A percentile compares a stretch with the other conserved stretches of the same genome.
Evolutionary conservation across 2,329 filamentous ascomycete species (phyloP).

Genomic region (Penicillium olsonii): DNA sequence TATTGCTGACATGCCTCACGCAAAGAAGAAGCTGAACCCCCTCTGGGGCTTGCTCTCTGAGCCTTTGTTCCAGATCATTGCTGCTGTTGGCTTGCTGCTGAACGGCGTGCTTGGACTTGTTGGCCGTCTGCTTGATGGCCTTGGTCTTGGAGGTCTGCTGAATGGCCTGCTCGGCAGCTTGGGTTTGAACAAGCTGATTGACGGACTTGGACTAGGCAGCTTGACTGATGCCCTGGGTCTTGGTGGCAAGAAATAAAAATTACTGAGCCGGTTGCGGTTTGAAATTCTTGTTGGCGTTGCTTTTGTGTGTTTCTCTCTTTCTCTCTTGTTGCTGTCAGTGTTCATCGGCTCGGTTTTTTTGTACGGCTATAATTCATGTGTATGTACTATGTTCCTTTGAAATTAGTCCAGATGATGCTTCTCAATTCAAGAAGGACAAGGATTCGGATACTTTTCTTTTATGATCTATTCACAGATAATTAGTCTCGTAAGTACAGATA

Average conservation of each 20-base stretch:
- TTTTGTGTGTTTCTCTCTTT: background rate
- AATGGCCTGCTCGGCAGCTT: constrained; percentile 75
- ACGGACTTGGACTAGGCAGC: constrained; percentile 54
- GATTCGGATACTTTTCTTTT: constrained; percentile 1
- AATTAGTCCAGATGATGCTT: background rate
- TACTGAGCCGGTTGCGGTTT: background rate
- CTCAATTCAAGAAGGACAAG: background rate
- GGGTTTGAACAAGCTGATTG: constrained; percentile 59
- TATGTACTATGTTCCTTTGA: constrained; percentile 1
- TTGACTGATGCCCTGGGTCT: constrained; percentile 43
- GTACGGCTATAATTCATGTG: background rate
- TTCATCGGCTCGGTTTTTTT: background rate
- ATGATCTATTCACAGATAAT: constrained; percentile 12
- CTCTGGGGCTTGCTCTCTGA: constrained; percentile 74
- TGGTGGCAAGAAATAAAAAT: constrained; percentile 52
- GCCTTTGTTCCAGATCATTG: constrained; percentile 89
- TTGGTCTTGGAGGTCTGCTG: constrained; percentile 79
- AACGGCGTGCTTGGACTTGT: constrained; percentile 83
- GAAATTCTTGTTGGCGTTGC: background rate
- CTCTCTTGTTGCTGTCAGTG: background rate
- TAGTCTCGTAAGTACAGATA: constrained; percentile 9
- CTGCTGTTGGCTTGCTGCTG: constrained; percentile 80
- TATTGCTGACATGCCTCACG: constrained; percentile 87
- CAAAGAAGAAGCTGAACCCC: constrained; percentile 92
- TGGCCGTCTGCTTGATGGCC: constrained; percentile 74